These are phyloP conservation scores for Zygosaccharomyces siamensis DNA, from an alignment of 805 yeast species.

Conservation along the genomic window DNA sequence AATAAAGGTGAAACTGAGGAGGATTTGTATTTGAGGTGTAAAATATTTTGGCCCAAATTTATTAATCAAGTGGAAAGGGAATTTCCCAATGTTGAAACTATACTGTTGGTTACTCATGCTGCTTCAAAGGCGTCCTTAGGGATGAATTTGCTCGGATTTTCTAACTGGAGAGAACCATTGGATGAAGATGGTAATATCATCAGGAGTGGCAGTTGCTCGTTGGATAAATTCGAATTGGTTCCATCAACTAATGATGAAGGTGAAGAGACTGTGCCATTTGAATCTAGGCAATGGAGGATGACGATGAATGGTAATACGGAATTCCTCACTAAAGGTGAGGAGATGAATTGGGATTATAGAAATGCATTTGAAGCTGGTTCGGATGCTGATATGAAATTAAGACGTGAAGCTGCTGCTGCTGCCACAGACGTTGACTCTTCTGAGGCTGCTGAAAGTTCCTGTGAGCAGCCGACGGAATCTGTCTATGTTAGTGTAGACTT, in stretches of 20 bases:
- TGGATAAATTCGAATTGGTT: conserved; percentile 52
- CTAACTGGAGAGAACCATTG: conserved; percentile 47
- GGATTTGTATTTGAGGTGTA: conserved; percentile 62
- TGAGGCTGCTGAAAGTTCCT: conserved; percentile 12
- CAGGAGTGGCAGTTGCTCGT: conserved; percentile 80
- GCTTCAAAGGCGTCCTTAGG: conserved; percentile 90
- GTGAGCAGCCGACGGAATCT: conserved; percentile 39
- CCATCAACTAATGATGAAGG: conserved; percentile 1
- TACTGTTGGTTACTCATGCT: conserved; percentile 85
- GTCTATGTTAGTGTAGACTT: conserved; percentile 53
- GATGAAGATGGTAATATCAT: conserved; percentile 44
- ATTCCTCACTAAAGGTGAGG: conserved; percentile 74
- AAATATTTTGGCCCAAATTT: conserved; percentile 49
- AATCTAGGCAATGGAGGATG: conserved; percentile 49
- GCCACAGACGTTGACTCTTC: conserved; percentile 17
- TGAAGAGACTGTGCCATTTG: conserved; percentile 19
- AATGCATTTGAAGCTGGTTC: conserved; percentile 82
- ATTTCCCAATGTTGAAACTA: conserved; percentile 55
- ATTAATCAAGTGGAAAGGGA: conserved; percentile 51
- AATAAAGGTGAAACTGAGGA: conserved; percentile 66
- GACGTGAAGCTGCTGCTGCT: conserved; percentile 34
- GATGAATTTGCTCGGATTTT: conserved; percentile 57
- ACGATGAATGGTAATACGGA: conserved; percentile 68
- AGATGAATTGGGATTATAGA: conserved; percentile 89
- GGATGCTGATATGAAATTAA: conserved; percentile 69